Evolutionary conservation across 176 grass and related monocot species (phyloP).

Genomic region (Musa itinerans): DNA sequence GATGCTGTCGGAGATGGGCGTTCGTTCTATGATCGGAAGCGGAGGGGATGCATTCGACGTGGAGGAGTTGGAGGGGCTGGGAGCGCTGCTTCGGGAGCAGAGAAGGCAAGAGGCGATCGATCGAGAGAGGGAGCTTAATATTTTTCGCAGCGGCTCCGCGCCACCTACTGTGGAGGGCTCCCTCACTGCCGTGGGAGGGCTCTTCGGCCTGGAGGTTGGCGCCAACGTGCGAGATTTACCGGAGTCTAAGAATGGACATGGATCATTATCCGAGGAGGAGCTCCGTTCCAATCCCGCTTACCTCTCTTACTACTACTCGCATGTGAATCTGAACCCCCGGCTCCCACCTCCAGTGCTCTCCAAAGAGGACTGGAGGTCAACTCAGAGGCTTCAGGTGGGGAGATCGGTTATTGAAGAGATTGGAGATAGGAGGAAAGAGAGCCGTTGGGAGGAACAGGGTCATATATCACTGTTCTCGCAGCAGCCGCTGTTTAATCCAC

Average conservation of each 20-base stretch:
- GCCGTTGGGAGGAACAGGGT: constrained; percentile 30
- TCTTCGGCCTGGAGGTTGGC: constrained; percentile 24
- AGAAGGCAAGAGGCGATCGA: constrained; percentile 40
- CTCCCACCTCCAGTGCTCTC: constrained; percentile 75
- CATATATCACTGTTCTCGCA: constrained; percentile 40
- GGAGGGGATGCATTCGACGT: not conserved
- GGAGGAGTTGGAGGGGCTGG: constrained; percentile 35
- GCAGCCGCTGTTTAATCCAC: constrained; percentile 32
- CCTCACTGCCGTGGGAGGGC: constrained; percentile 45
- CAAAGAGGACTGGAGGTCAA: constrained; percentile 87
- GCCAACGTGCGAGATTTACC: constrained; percentile 38
- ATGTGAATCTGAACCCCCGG: constrained; percentile 83
- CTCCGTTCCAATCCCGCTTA: constrained; percentile 70
- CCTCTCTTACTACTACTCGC: constrained; percentile 82
- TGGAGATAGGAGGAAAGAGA: constrained; percentile 50
- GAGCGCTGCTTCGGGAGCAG: constrained; percentile 37
- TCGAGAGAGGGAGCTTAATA: constrained; percentile 45
- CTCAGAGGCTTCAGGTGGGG: constrained; percentile 57
- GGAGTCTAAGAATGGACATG: constrained; percentile 30
- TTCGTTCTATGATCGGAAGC: constrained; percentile 1
- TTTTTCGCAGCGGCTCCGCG: constrained; percentile 81
- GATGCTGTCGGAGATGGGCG: constrained; percentile 16
- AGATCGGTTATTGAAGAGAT: constrained; percentile 49
- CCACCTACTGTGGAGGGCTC: constrained; percentile 90
- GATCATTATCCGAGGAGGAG: constrained; percentile 56